These are phyloP conservation scores for Suhomyces yuchorum DNA, from an alignment of 1,139 yeast species.

Conservation along the genomic window DNA sequence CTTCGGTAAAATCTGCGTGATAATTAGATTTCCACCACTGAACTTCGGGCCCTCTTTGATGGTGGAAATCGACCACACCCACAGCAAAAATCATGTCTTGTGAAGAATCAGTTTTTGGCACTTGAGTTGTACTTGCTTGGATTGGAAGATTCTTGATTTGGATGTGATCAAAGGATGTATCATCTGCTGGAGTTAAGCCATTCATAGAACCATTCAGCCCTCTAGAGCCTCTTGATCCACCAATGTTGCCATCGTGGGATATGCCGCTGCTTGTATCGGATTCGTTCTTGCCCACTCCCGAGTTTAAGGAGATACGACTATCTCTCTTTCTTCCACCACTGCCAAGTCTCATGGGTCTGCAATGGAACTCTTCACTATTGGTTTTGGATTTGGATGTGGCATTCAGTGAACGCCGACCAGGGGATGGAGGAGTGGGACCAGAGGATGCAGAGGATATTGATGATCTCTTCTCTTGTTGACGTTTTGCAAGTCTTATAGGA, in stretches of 20 bases:
- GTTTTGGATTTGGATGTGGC: constrained; percentile 13
- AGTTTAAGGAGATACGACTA: constrained; percentile 12
- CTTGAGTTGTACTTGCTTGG: constrained; percentile 7
- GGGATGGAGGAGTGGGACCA: constrained; percentile 7
- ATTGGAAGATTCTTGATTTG: constrained; percentile 45
- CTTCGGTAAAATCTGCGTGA: constrained; percentile 35
- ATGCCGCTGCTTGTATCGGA: constrained; percentile 14
- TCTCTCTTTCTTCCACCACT: constrained; percentile 17
- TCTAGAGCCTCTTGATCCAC: constrained; percentile 6
- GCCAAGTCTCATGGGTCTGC: constrained; percentile 37
- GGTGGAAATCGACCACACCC: constrained; percentile 92
- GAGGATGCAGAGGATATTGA: constrained; percentile 12
- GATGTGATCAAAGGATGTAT: constrained; percentile 16
- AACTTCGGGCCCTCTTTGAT: constrained; percentile 90
- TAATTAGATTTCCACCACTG: constrained; percentile 87
- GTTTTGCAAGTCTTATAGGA: constrained; percentile 38
- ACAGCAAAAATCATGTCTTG: constrained; percentile 70
- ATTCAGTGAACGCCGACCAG: constrained; percentile 3
- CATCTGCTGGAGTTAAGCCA: background rate
- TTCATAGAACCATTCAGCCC: constrained; percentile 7
- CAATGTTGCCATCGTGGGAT: constrained; percentile 9
- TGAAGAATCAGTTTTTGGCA: constrained; percentile 10
- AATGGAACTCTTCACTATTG: constrained; percentile 31
- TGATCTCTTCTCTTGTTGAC: constrained; percentile 23
- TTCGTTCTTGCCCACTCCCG: constrained; percentile 10